A percentile compares a stretch with the other conserved stretches of the same genome.
Evolutionary conservation across 768 basidiomycete species (phyloP).

Genomic region (Amanita phalloides): DNA sequence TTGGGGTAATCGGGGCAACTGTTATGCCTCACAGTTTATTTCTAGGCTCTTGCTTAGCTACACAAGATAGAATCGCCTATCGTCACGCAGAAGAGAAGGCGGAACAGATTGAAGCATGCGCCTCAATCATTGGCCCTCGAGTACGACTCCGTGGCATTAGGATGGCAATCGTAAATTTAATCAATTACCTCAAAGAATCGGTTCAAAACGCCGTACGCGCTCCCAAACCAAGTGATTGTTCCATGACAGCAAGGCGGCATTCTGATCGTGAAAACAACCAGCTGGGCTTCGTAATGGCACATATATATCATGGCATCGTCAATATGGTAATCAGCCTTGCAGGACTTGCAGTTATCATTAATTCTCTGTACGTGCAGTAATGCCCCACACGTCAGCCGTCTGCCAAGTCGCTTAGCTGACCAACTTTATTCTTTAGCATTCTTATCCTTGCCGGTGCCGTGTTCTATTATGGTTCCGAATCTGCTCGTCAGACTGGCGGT

Average conservation of each 20-base stretch:
- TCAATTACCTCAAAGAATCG: slow-evolving; percentile 14
- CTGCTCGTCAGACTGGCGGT: slow-evolving; percentile 13
- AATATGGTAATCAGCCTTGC: slow-evolving; percentile 64
- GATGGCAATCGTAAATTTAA: slow-evolving; percentile 6
- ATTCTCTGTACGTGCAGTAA: slow-evolving; percentile 49
- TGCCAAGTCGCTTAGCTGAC: slow-evolving; percentile 1
- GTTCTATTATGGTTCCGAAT: slow-evolving; percentile 44
- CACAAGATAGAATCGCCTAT: slow-evolving; percentile 58
- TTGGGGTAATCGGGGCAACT: slow-evolving; percentile 74
- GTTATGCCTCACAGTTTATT: slow-evolving; percentile 94
- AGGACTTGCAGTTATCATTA: slow-evolving; percentile 82
- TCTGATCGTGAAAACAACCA: slow-evolving; percentile 47
- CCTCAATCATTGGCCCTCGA: not conserved
- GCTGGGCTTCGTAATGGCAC: slow-evolving; percentile 43
- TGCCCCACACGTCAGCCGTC: not conserved
- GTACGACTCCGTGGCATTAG: not conserved
- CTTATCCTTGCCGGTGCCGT: slow-evolving; percentile 75
- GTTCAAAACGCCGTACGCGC: slow-evolving; percentile 24
- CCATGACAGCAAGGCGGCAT: slow-evolving; percentile 32
- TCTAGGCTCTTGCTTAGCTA: slow-evolving; percentile 78
- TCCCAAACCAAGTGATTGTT: slow-evolving; percentile 22
- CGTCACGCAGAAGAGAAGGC: slow-evolving; percentile 15
- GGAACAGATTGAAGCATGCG: not conserved
- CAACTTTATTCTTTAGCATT: slow-evolving; percentile 35
- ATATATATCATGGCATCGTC: slow-evolving; percentile 53